Evolutionary conservation across 2,329 filamentous ascomycete genomes (phyloP).

Genomic region (Rutstroemia sp.): DNA sequence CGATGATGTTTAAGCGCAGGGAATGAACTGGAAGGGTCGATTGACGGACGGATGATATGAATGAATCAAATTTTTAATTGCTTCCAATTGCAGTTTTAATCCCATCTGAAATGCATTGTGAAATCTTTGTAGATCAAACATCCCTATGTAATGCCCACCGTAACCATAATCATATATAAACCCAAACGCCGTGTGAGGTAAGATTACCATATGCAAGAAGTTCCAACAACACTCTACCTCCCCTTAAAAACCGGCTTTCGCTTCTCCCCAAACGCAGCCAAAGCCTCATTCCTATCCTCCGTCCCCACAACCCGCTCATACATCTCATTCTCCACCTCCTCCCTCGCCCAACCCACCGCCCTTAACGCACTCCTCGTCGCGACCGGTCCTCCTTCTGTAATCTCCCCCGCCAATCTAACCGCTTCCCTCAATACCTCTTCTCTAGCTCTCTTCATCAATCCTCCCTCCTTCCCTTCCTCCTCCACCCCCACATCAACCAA

Average conservation of each 20-base stretch:
- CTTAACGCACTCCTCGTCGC: conserved; percentile 72
- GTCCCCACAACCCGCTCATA: conserved; percentile 79
- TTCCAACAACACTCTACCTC: conserved; percentile 10
- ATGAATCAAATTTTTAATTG: no score
- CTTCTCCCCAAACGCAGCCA: conserved; percentile 77
- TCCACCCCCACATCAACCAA: conserved; percentile 70
- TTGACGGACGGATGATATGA: no score
- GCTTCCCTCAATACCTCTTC: conserved; percentile 67
- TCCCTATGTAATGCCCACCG: no score
- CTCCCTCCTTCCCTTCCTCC: conserved; percentile 32
- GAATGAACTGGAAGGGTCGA: no score
- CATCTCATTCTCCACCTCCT: conserved; percentile 77
- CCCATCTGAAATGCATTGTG: no score
- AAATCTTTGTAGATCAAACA: no score
- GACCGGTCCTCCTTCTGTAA: conserved; percentile 83
- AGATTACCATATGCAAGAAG: not conserved
- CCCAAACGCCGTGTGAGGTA: not conserved
- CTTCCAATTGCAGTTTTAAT: no score
- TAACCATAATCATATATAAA: not conserved
- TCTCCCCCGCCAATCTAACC: conserved; percentile 71
- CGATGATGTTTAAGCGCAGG: no score
- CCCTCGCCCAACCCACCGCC: conserved; percentile 65
- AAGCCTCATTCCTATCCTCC: conserved; percentile 80
- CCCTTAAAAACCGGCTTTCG: conserved; percentile 62
- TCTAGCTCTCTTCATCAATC: conserved; percentile 50